Conservation (phyloP, 257 asterid genomes). For the Solanum peruvianum region DNA sequence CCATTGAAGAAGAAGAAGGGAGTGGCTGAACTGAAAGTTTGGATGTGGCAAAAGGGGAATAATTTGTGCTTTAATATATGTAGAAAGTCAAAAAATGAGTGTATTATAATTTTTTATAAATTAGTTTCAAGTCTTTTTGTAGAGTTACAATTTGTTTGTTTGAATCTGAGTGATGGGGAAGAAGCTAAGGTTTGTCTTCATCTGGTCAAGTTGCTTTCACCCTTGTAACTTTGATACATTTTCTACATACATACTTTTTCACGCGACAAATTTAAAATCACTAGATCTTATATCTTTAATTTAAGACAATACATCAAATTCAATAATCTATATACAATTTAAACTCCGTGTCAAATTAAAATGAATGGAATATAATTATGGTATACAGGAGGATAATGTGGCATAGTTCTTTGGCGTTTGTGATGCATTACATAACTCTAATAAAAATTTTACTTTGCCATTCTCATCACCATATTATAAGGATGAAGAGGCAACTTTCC, state of each 20-base stretch:
- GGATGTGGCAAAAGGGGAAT: neutral
- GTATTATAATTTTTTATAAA: neutral
- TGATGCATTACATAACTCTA: neutral
- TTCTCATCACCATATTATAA: neutral
- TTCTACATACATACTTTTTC: neutral
- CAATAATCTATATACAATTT: neutral
- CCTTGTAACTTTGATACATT: neutral
- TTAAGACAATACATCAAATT: neutral
- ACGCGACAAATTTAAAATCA: accelerated
- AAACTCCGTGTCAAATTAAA: neutral
- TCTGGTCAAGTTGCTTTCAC: neutral
- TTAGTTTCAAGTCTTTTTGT: neutral
- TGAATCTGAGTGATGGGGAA: neutral
- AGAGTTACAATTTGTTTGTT: neutral
- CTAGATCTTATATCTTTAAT: neutral
- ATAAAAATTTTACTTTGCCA: neutral
- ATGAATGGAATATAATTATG: neutral
- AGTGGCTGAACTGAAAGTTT: neutral
- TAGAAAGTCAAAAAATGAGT: neutral
- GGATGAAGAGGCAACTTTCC: neutral
- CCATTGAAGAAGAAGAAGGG: conserved; percentile 17
- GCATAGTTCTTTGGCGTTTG: neutral
- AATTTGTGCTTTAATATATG: neutral
- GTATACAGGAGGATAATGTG: neutral
- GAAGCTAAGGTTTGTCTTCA: neutral